These are phyloP conservation scores for Gastrodia elata DNA, from an alignment of 106 monocot species.

Conservation along the genomic window DNA sequence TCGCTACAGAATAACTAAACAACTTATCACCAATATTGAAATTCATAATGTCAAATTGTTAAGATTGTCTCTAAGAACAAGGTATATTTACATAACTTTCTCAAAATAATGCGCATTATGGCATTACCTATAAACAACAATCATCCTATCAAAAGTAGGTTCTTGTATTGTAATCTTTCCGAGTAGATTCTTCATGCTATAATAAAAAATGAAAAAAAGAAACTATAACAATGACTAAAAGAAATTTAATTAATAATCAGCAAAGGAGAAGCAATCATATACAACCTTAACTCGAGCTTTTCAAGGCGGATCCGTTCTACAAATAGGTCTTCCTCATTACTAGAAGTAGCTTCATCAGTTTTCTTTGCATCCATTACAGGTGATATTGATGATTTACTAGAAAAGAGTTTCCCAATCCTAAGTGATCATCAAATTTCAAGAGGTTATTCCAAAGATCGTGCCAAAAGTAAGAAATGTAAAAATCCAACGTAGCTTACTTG, in stretches of 20 bases:
- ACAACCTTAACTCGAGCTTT: constrained; percentile 74
- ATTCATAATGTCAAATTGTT: background rate
- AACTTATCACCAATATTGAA: background rate
- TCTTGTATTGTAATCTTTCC: constrained; percentile 80
- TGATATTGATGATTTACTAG: constrained; percentile 27
- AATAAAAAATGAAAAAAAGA: constrained; percentile 4
- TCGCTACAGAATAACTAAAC: background rate
- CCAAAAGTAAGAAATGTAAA: background rate
- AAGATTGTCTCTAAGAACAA: constrained; percentile 1
- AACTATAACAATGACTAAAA: background rate
- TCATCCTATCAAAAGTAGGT: constrained; percentile 94
- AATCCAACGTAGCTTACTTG: constrained; percentile 3
- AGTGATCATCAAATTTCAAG: constrained; percentile 4
- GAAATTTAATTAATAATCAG: background rate
- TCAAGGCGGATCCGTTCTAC: constrained; percentile 82
- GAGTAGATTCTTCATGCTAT: constrained; percentile 59
- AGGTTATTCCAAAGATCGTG: background rate
- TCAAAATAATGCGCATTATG: background rate
- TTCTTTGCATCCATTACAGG: constrained; percentile 52
- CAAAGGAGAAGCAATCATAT: background rate
- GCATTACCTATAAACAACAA: constrained; percentile 82
- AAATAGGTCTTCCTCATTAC: constrained; percentile 44
- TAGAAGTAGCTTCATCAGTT: constrained; percentile 47
- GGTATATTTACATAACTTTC: background rate
- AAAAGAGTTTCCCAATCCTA: constrained; percentile 47